phyloP scores from a whole-genome alignment of 164 flowering plant genomes.

The Sedum album region DNA sequence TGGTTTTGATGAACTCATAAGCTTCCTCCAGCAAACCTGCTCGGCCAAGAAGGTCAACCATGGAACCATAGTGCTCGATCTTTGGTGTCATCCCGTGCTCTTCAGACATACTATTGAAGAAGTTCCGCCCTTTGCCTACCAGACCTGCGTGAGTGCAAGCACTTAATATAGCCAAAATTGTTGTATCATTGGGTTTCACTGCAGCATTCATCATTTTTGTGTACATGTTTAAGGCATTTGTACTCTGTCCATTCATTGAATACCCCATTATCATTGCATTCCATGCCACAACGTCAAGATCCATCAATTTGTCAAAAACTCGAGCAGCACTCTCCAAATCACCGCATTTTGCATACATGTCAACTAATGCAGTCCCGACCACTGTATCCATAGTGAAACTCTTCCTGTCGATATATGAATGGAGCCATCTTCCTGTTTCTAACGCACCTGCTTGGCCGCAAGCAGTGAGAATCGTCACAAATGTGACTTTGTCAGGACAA shows the following conservation, averaged over 20 bases:
- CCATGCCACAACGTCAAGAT: slow-evolving; percentile 30
- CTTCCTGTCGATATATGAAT: slow-evolving; percentile 25
- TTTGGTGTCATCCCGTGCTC: slow-evolving; percentile 21
- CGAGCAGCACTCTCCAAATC: slow-evolving; percentile 23
- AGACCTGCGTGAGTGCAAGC: slow-evolving; percentile 31
- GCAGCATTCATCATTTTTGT: slow-evolving; percentile 21
- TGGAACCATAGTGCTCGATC: slow-evolving; percentile 28
- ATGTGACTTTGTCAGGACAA: slow-evolving; percentile 23
- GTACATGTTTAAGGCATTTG: slow-evolving; percentile 22
- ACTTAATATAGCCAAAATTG: slow-evolving; percentile 32
- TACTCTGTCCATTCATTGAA: slow-evolving; percentile 29
- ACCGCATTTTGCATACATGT: slow-evolving; percentile 35
- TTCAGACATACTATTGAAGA: slow-evolving; percentile 18
- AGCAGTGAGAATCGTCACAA: slow-evolving; percentile 29
- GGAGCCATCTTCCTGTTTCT: slow-evolving; percentile 30
- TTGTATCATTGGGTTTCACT: slow-evolving; percentile 27
- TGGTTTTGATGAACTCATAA: slow-evolving; percentile 19
- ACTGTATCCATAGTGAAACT: slow-evolving; percentile 13
- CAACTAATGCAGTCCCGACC: slow-evolving; percentile 27
- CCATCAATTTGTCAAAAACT: slow-evolving; percentile 21
- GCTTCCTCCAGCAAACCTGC: slow-evolving; percentile 28
- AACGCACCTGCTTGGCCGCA: slow-evolving; percentile 31
- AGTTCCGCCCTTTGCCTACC: slow-evolving; percentile 24
- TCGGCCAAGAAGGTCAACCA: slow-evolving; percentile 33
- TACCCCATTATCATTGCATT: slow-evolving; percentile 37